A percentile compares a stretch with the other conserved stretches of the same genome.
These are phyloP conservation scores for Kalaharituber pfeilii DNA, from an alignment of 2,329 filamentous ascomycete species.

Conservation along the genomic window DNA sequence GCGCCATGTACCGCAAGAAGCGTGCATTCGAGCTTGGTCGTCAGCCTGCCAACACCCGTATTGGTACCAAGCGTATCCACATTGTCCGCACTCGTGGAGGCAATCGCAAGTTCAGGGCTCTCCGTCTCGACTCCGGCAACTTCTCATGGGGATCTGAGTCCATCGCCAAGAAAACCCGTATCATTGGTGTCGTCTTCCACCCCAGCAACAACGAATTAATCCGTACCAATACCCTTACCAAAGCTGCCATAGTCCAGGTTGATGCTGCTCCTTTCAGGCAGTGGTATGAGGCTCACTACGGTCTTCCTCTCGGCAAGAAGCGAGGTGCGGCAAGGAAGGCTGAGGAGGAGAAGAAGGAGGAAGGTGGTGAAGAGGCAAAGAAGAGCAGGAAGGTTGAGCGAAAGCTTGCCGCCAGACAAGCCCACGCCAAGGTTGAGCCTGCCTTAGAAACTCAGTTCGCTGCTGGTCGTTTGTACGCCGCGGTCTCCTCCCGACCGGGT, in stretches of 20 bases:
- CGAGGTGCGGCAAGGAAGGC: conserved; percentile 51
- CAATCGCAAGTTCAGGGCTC: conserved; percentile 98
- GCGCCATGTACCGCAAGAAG: conserved; percentile 90
- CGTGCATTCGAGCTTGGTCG: conserved; percentile 99
- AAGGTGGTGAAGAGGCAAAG: conserved; percentile 51
- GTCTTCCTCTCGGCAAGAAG: conserved; percentile 69
- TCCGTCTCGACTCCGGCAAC: conserved; percentile 97
- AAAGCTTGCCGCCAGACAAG: conserved; percentile 83
- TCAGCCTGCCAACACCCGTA: conserved; percentile 98
- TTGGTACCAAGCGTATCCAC: conserved; percentile 91
- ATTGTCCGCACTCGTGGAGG: conserved; percentile 92
- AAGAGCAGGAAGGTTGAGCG: conserved; percentile 91
- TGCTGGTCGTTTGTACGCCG: conserved; percentile 91
- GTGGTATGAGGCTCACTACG: conserved; percentile 99
- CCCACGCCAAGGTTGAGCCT: conserved; percentile 77
- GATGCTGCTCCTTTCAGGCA: conserved; percentile 98
- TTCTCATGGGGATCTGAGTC: conserved; percentile 99
- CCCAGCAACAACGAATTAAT: conserved; percentile 99
- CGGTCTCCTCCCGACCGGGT: conserved; percentile 80
- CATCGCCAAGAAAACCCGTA: conserved; percentile 94
- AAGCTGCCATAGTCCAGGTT: conserved; percentile 95
- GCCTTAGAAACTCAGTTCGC: conserved; percentile 98
- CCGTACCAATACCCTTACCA: conserved; percentile 99
- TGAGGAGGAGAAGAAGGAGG: conserved; percentile 35
- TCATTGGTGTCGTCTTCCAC: conserved; percentile 97